A percentile compares a stretch with the other conserved stretches of the same genome.
Conservation (phyloP, 768 basidiomycete genomes). For the Panus rudis region DNA sequence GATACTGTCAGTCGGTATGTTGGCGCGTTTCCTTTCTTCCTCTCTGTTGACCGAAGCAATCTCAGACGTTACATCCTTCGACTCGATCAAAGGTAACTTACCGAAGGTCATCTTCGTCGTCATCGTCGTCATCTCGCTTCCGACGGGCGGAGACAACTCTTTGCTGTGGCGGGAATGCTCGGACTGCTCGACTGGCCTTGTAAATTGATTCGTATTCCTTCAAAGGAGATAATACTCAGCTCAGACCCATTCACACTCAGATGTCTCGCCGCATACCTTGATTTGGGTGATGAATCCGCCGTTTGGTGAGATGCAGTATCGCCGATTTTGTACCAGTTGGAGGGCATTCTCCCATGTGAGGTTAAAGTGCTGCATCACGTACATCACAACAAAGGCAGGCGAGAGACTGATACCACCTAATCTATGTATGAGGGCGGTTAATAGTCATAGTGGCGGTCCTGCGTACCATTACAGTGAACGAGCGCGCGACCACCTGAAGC, state of each 20-base stretch:
- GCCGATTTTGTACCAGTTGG: constrained; percentile 81
- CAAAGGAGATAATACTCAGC: neutral
- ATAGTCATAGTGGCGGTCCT: neutral
- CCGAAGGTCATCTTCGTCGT: constrained; percentile 51
- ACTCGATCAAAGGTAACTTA: constrained; percentile 9
- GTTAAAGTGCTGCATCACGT: constrained; percentile 80
- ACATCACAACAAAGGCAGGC: constrained; percentile 88
- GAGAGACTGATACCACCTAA: constrained; percentile 83
- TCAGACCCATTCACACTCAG: neutral
- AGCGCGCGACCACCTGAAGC: constrained; percentile 65
- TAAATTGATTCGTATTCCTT: constrained; percentile 95
- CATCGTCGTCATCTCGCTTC: constrained; percentile 66
- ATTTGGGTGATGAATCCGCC: constrained; percentile 89
- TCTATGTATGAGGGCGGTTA: neutral
- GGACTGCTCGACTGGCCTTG: constrained; percentile 66
- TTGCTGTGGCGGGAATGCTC: constrained; percentile 43
- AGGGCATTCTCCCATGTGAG: constrained; percentile 85
- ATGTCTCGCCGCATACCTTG: constrained; percentile 43
- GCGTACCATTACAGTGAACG: constrained; percentile 83
- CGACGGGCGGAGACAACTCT: constrained; percentile 44
- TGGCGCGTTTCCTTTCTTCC: constrained; percentile 38
- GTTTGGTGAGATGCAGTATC: constrained; percentile 92
- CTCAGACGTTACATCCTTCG: neutral
- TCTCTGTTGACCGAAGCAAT: constrained; percentile 19
- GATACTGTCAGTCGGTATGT: constrained; percentile 23